Evolutionary conservation across 2,329 filamentous ascomycete genomes (phyloP), one percentile per base, ranked within the genome.

Genomic region (Penicillium decumbens): DNA sequence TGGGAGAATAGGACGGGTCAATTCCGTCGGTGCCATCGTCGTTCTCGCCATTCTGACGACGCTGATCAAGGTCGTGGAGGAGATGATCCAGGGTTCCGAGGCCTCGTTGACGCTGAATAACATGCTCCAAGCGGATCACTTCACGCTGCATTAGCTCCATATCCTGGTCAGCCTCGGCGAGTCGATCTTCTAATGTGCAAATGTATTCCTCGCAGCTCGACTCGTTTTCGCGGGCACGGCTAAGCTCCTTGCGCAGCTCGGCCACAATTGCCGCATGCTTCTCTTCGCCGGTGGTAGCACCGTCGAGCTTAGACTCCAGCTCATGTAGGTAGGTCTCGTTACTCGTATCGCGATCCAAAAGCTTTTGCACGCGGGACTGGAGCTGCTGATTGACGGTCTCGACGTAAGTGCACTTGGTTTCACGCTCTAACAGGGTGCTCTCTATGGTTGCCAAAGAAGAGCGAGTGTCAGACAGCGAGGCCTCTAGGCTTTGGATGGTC

Each of bases 131-230:
- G 29, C 92, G 84, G 63, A 96, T 89, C 55, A 98, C 88, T 65
- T 98, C 93, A 30, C 92, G 88, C 68, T 95, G 90, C 92, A 98
- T 96, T 53, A 96, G 76, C 68, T 97, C 93, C 56, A 89, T 84
- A 66, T 98, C 93, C 69, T 97, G 92, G 63, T 98, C 93, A 2
- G 92, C 87, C 71, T 98, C 93, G 0, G 93, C 93, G 7, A 98
- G 80, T 20, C 92, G 87, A 72, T 97, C 93, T 67, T 98, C 93
- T 9, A 98, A 76, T 0, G 91, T 97, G 1, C 92, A 95, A 45
- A 98, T 97, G 69, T 98, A 98, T 58, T 97, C 93, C 68, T 98
- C 93, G 59, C 85, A 90, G 33, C 87, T 86, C 3, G 85, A 81
- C 73, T 98, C 93, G 60, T 90, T 96, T 63, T 96, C 93, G 42